Base-by-base conservation (phyloP, 139 green algal species). In the Coelastrella sp. region DNA sequence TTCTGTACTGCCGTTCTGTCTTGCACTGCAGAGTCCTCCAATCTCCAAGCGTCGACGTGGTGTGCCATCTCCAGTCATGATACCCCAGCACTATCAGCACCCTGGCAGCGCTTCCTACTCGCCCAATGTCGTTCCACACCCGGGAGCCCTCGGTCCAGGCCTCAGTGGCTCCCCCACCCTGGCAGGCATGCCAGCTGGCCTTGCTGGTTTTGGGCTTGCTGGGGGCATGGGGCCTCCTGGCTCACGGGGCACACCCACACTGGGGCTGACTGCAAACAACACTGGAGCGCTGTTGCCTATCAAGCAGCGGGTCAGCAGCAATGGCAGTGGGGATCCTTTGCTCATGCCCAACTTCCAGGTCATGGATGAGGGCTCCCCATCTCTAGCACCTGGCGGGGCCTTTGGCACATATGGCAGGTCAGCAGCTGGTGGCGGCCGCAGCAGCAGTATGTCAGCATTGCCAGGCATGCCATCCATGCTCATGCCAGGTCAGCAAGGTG, bases 91-190 rank as follows among this genome's bases (percentile, higher is more conserved):
- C 83, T 59, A 88, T 22, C 54, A 61, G 16, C 64, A 80, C 7
- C 65, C 73, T 22, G 65, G 80, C 80, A 58, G 57, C 11, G 59
- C 82, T 16, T 78, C 82, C 64, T 87, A 87, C 82, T 80, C 54
- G 2, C 83, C 83, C 6, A 88, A n/a, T 14, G 68, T 80, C 3
- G 83, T 80, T 22, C 83, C 83, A 16, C 83, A 88, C 57, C 83
- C 83, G 3, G 83, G 83, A 0, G 83, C 83, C 17, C 68, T 88
- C 19, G 83, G 83, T 6, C 83, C 83, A 47, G 68, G 83, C 17
- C 17, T 57, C 22, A 14, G 8, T 60, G 68, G 83, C 68, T 73
- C 47, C 8, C 83, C 68, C 83, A 80, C 56, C 47, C 54, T 83
- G 47, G 47, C 54, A 4, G 54, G 77, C 22, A 6, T 57, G 23